Percentiles rank a stretch among this genome's conserved stretches.
Conservation (phyloP, 495 filamentous ascomycete species). For the Podospora appendiculata region DNA sequence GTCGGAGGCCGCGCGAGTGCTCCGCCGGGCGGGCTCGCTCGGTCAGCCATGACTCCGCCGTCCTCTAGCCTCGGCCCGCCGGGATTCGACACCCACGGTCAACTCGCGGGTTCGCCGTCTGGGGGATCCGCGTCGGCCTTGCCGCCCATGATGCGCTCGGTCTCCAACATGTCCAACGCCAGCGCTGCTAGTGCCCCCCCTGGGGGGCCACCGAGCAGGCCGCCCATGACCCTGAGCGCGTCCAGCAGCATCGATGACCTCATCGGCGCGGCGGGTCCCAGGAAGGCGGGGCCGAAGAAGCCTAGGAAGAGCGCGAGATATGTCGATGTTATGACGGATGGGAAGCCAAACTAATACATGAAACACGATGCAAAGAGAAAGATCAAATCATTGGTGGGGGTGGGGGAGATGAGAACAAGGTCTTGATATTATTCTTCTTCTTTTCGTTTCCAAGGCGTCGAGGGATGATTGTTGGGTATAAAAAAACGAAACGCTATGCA, state of each 20-base stretch:
- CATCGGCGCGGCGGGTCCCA: slow-evolving; percentile 57
- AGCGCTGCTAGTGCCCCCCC: slow-evolving; percentile 29
- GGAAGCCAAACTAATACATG: slow-evolving; percentile 58
- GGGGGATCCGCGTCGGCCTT: slow-evolving; percentile 15
- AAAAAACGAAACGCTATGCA: no score
- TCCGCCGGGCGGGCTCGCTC: slow-evolving; percentile 28
- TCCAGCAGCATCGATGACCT: slow-evolving; percentile 84
- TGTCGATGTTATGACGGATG: slow-evolving; percentile 93
- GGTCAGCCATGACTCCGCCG: slow-evolving; percentile 13
- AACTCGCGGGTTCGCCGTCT: slow-evolving; percentile 11
- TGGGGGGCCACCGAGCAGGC: slow-evolving; percentile 39
- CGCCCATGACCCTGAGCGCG: slow-evolving; percentile 62
- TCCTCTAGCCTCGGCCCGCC: slow-evolving; percentile 15
- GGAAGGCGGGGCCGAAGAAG: slow-evolving; percentile 62
- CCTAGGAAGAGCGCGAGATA: slow-evolving; percentile 77
- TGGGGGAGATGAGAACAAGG: no score
- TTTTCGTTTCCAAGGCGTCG: no score
- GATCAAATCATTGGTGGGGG: no score
- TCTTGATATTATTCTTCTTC: no score
- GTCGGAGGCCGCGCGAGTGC: slow-evolving; percentile 19
- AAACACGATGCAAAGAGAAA: no score
- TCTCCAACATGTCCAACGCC: slow-evolving; percentile 33
- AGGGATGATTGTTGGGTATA: no score
- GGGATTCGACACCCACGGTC: slow-evolving; percentile 9
- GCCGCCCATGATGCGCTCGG: slow-evolving; percentile 38